phyloP scores from a whole-genome alignment of 129 eudicot genomes.

The Erigeron canadensis region DNA sequence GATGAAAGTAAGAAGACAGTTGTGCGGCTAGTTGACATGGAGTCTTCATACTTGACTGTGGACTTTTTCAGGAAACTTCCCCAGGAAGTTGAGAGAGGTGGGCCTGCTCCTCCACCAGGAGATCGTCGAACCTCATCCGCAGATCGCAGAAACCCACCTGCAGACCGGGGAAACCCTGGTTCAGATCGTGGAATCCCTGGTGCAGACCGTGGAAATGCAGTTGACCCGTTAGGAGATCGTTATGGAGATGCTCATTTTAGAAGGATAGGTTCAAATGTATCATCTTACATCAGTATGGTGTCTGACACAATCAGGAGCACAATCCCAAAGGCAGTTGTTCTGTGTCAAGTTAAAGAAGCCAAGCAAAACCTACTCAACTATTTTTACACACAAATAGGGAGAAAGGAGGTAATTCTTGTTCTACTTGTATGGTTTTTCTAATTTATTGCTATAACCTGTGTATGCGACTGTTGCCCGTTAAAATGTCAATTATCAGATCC shows the following conservation, averaged over 20 bases:
- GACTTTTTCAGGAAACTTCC: slow-evolving; percentile 71
- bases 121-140: slow-evolving; percentile 40
- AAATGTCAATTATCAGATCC: background rate
- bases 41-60: slow-evolving; percentile 54
- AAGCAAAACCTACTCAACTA: slow-evolving; percentile 54
- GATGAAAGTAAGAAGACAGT: slow-evolving; percentile 68
- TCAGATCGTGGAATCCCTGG: slow-evolving; percentile 29
- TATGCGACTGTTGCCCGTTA: background rate
- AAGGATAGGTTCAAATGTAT: slow-evolving; percentile 60
- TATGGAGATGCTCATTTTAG: slow-evolving; percentile 52
- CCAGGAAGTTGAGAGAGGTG: slow-evolving; percentile 50
- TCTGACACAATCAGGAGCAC: slow-evolving; percentile 47
- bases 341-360: slow-evolving; percentile 72
- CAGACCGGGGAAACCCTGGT: slow-evolving; percentile 11
- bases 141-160: slow-evolving; percentile 37
- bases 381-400: slow-evolving; percentile 58
- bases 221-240: slow-evolving; percentile 46
- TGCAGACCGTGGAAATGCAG: slow-evolving; percentile 34
- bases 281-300: slow-evolving; percentile 61
- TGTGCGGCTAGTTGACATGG: slow-evolving; percentile 65
- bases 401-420: slow-evolving; percentile 47
- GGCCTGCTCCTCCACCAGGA: slow-evolving; percentile 33
- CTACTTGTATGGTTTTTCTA: background rate
- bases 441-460: slow-evolving; percentile 3
- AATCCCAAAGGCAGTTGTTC: slow-evolving; percentile 63